Base-by-base conservation (phyloP, 2,329 filamentous ascomycete genomes). In the Penicillium glabrum region DNA sequence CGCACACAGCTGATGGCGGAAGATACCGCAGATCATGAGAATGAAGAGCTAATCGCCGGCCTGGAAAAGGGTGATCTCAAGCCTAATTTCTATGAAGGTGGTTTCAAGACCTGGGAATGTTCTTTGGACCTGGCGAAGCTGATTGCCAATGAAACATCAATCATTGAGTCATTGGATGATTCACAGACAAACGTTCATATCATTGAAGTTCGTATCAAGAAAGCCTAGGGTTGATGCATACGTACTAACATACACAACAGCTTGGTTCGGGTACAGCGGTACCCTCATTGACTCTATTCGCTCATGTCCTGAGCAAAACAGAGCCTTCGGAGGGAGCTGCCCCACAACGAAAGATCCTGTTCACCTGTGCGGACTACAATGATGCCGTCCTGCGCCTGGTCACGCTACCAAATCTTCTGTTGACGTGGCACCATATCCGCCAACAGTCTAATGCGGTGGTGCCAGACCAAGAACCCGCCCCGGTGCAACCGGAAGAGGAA, bases 101-200 rank as follows among this genome's bases (percentile, higher is more conserved):
- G 86, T 5, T 87, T 87, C 74, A 88, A 88, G 67, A 88, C 85
- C 19, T 88, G 86, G 86, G 86, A 88, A 72, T 87, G 85, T 69
- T 82, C 83, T 11, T 62, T 86, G 43, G 85, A 88, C 63, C 77
- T 88, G 13, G 84, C 82, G 0, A 79, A 75, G 53, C 59, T 73
- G 46, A 59, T 70, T 31, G 52, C 58, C 21, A 53, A 44, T 14
- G 66, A 71, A 56, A 64, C 37, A 43, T 26, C 50, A 10, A 46
- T 58, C 16, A 56, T 44, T 16, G 60, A 61, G 24, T 50, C 45
- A 10, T 19, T 60, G 43, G 47, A 55, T 39, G 58, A 55, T 19
- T 51, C 53, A 9, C 58, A 61, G 35, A 53, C 33, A 9, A 60
- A 67, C 21, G 69, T 79, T 47, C 81, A 84, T 60, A 60, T 75